These are phyloP conservation scores for Pseudocercospora cruenta DNA, from an alignment of 2,329 filamentous ascomycete genomes.

Conservation along the genomic window DNA sequence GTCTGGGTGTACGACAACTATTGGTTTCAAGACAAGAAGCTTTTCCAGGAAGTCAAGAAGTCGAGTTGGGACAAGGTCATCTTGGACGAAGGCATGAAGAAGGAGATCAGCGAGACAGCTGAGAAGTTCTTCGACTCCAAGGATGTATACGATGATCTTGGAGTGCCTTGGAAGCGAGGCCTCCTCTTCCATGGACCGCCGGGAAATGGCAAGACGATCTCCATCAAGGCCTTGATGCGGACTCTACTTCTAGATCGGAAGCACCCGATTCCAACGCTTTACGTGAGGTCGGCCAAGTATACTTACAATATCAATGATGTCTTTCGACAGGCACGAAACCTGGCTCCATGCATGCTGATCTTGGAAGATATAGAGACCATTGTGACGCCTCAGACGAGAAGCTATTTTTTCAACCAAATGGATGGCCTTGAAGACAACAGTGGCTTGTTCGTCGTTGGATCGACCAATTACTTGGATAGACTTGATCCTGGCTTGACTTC, in stretches of 20 bases:
- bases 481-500: slow-evolving; percentile 67
- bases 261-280: slow-evolving; percentile 43
- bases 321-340: slow-evolving; percentile 62
- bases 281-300: slow-evolving; percentile 43
- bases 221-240: slow-evolving; percentile 46
- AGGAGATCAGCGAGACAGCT: slow-evolving; percentile 43
- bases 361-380: slow-evolving; percentile 74
- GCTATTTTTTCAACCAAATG: slow-evolving; percentile 72
- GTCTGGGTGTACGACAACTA: slow-evolving; percentile 51
- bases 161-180: slow-evolving; percentile 54
- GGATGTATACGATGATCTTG: slow-evolving; percentile 47
- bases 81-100: slow-evolving; percentile 49
- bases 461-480: slow-evolving; percentile 57
- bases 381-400: slow-evolving; percentile 62
- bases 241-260: slow-evolving; percentile 43
- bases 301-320: slow-evolving; percentile 55
- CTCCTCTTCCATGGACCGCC: slow-evolving; percentile 39
- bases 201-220: slow-evolving; percentile 51
- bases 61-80: slow-evolving; percentile 53
- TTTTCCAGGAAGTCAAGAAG: slow-evolving; percentile 47
- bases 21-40: slow-evolving; percentile 45
- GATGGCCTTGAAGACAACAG: slow-evolving; percentile 71
- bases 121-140: slow-evolving; percentile 47
- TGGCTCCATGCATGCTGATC: slow-evolving; percentile 69
- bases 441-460: slow-evolving; percentile 64